A percentile compares a stretch with the other conserved stretches of the same genome.
phyloP scores from a whole-genome alignment of 257 asterid genomes.

The Petrea volubilis region DNA sequence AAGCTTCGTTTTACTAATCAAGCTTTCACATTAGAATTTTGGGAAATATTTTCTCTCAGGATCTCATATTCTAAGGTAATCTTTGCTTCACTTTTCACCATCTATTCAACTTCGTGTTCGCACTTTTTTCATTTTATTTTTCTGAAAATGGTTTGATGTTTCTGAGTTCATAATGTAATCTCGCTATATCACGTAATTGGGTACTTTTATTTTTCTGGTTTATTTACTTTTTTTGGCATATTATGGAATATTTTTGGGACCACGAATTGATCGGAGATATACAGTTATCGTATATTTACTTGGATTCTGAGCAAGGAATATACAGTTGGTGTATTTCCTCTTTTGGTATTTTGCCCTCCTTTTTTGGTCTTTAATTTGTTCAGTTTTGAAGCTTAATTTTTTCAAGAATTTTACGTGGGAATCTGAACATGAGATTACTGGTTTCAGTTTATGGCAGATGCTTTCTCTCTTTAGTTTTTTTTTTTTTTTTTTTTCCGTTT shows the following conservation, averaged over 20 bases:
- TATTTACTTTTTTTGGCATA: neutral
- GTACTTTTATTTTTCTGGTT: neutral
- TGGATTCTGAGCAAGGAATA: neutral
- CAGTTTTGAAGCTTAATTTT: neutral
- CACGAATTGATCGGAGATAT: neutral
- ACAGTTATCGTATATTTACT: neutral
- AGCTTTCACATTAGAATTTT: neutral
- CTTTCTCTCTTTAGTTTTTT: neutral
- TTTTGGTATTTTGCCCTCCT: neutral
- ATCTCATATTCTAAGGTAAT: constrained; percentile 1
- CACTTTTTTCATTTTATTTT: neutral
- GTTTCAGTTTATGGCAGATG: neutral
- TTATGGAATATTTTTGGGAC: neutral
- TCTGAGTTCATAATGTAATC: neutral
- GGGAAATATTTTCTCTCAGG: neutral
- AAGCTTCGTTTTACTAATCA: neutral
- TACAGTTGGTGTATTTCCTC: neutral
- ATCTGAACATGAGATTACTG: neutral
- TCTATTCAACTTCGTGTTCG: neutral
- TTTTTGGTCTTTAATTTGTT: neutral
- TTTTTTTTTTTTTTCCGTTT: no score
- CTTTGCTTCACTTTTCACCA: neutral
- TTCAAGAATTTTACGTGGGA: neutral
- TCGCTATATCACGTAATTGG: neutral
- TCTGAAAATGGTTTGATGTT: no score